A percentile compares a stretch with the other conserved stretches of the same genome.
Conservation (phyloP, 1,284 basidiomycete species). For the Ustilago trichophora region DNA sequence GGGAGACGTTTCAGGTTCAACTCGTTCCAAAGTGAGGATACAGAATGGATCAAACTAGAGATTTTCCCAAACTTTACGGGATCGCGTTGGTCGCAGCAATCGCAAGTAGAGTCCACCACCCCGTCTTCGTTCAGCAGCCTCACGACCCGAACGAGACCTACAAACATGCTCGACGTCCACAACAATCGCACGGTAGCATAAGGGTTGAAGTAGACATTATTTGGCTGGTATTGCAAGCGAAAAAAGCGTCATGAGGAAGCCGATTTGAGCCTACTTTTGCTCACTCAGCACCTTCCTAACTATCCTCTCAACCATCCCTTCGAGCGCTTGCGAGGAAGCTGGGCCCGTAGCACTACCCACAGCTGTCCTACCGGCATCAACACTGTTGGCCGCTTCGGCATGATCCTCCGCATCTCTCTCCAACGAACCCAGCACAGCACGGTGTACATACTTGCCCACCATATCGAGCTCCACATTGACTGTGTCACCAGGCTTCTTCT, state of each 20-base stretch:
- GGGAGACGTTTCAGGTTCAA: background rate
- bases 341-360: constrained; percentile 27
- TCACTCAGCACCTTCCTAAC: constrained; percentile 45
- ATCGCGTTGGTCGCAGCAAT: background rate
- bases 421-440: constrained; percentile 52
- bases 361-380: constrained; percentile 31
- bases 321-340: constrained; percentile 36
- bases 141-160: background rate
- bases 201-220: too few relatives aligned
- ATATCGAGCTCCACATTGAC: constrained; percentile 66
- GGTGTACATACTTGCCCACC: constrained; percentile 65
- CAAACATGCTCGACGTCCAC: constrained; percentile 11
- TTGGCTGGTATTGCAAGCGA: background rate
- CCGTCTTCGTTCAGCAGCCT: background rate
- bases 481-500: constrained; percentile 59
- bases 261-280: constrained; percentile 25
- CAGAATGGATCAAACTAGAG: constrained; percentile 12
- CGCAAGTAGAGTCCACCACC: background rate
- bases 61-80: constrained; percentile 3
- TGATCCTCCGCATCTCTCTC: constrained; percentile 40
- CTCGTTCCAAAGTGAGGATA: background rate
- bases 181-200: background rate
- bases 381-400: constrained; percentile 13
- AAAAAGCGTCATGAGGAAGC: background rate
- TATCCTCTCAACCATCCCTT: constrained; percentile 50